Base-by-base conservation (phyloP, 306 rosid genomes). In the Vicia villosa region DNA sequence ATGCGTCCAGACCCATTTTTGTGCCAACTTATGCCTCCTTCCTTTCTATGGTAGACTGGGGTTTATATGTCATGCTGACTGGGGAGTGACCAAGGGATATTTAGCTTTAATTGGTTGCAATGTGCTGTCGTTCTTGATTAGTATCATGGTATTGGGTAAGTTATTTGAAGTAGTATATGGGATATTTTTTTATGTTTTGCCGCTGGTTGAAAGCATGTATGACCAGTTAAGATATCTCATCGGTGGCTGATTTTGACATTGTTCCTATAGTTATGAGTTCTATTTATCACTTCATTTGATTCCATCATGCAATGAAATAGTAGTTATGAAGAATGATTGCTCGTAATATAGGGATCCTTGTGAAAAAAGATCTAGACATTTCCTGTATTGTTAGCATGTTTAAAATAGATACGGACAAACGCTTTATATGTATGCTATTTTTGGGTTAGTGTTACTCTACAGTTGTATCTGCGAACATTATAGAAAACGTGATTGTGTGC, bases 401-500 rank as follows among this genome's bases (percentile, higher is more conserved):
- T 60, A 60, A 16, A 59, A 16, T 60, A 60, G 63, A 16, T 17
- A 21, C 28, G 10, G 61, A 16, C 51, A 61, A 61, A 60, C 51
- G 5, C 21, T 38, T 36, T 46, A 57, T 56, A 38, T 77, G 66
- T 49, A 34, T 58, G 38, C 52, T 57, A 43, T 55, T 49, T 81
- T 49, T 28, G 70, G 60, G 50, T 63, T 36, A 26, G 30, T 69
- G 72, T 70, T 63, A 58, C 64, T 59, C 75, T 37, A 66, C 45
- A 17, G 38, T 17, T 75, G 72, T 22, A 45, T 70, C 28, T 77
- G 82, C 68, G 62, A 68, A 77, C 60, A 74, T 61, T 56, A 72
- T 55, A 19, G 78, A 66, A 72, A 79, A 70, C 77, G 70, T 84
- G 84, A 73, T 77, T 76, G 37, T 74, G 63, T 75, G 65, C 76